Evolutionary conservation across 2,329 filamentous ascomycete species (phyloP).

Genomic region (Sporothrix pseudoabietina): DNA sequence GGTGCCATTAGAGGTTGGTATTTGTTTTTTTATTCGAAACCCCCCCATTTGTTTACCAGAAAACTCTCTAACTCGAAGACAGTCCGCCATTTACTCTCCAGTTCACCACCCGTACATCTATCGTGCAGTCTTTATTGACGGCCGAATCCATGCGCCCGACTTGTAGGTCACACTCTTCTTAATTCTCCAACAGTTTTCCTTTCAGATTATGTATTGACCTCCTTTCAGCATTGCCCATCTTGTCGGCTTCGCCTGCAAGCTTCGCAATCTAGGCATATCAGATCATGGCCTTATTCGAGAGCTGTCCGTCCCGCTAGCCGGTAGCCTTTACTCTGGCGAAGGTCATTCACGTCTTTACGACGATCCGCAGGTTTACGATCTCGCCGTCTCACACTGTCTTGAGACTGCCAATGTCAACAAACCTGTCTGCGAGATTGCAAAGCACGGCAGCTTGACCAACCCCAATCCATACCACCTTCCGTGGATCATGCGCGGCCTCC

Average conservation of each 20-base stretch:
- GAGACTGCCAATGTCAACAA: conserved; percentile 64
- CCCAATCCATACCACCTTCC: conserved; percentile 88
- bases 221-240: conserved; percentile 72
- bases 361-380: conserved; percentile 80
- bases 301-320: conserved; percentile 82
- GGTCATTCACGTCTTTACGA: conserved; percentile 94
- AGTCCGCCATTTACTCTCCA: conserved; percentile 83
- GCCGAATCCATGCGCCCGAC: conserved; percentile 85
- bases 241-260: conserved; percentile 87
- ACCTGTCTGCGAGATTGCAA: conserved; percentile 54
- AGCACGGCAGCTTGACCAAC: conserved; percentile 53
- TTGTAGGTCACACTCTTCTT: conserved; percentile 59
- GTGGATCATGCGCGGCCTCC: conserved; percentile 90
- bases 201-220: neutral
- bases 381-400: conserved; percentile 71
- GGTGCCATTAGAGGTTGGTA: conserved; percentile 78
- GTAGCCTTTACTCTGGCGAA: conserved; percentile 87
- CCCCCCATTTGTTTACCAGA: neutral
- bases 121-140: conserved; percentile 93
- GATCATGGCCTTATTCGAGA: conserved; percentile 94
- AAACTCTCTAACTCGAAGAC: neutral
- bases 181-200: neutral
- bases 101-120: conserved; percentile 91
- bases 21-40: neutral
- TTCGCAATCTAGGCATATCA: conserved; percentile 88